phyloP scores from a whole-genome alignment of 2,329 filamentous ascomycete genomes.

The Sarocladium oryzae region DNA sequence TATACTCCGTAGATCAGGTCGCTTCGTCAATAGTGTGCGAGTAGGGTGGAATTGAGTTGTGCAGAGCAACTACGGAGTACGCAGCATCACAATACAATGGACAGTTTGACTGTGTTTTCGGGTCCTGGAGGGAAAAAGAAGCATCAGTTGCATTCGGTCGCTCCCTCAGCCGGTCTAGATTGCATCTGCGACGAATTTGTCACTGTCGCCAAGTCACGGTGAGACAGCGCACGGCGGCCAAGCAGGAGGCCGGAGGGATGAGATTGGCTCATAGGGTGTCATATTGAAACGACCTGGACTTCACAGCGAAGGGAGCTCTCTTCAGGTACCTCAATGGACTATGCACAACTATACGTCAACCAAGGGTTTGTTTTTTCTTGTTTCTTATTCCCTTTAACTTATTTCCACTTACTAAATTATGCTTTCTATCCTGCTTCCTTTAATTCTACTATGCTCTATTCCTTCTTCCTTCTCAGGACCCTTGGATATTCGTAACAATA shows the following conservation, averaged over 20 bases:
- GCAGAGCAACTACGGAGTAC: too few species aligned
- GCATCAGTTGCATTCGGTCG: neutral
- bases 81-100: too few species aligned
- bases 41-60: too few species aligned
- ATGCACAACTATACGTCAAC: too few species aligned
- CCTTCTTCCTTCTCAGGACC: too few species aligned
- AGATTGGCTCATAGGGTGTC: slow-evolving; percentile 3
- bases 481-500: neutral
- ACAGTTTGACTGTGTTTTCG: too few species aligned
- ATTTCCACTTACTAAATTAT: too few species aligned
- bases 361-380: too few species aligned
- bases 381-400: neutral
- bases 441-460: neutral
- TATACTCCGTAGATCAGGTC: too few species aligned
- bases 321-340: too few species aligned
- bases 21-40: too few species aligned
- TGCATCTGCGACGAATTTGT: neutral
- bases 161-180: neutral
- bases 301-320: neutral
- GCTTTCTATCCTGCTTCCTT: neutral
- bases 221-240: slow-evolving; percentile 5
- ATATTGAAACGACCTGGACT: neutral
- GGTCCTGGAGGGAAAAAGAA: neutral
- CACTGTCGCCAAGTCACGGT: slow-evolving; percentile 3
- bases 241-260: slow-evolving; percentile 2